phyloP scores from a whole-genome alignment of 495 filamentous ascomycete genomes.

The Hapsidospora chrysogenum region DNA sequence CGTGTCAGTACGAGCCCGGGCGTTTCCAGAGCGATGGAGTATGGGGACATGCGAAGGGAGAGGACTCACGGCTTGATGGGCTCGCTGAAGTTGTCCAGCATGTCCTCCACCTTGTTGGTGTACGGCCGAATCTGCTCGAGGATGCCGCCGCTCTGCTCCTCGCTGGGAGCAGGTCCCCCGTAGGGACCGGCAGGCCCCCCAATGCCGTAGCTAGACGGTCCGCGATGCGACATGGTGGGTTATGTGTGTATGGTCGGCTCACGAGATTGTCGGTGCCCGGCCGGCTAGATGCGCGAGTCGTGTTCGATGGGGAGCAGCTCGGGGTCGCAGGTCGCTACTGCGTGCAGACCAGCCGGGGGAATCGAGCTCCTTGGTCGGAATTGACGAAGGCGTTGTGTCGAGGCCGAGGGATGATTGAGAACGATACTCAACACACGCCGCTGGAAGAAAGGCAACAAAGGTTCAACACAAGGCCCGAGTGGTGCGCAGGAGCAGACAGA shows the following conservation, averaged over 20 bases:
- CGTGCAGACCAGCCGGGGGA: no score
- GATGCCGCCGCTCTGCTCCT: constrained; percentile 54
- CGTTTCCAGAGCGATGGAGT: no score
- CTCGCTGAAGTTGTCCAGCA: constrained; percentile 74
- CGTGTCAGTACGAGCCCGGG: background rate
- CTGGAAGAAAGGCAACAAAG: background rate
- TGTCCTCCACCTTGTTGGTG: constrained; percentile 95
- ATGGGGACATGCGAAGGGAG: no score
- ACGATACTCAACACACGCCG: no score
- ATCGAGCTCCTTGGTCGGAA: no score
- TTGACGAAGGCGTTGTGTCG: no score
- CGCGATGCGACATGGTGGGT: constrained; percentile 12
- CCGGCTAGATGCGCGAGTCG: no score
- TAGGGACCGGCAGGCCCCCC: constrained; percentile 53
- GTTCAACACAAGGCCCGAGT: background rate
- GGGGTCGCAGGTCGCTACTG: no score
- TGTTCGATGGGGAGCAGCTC: no score
- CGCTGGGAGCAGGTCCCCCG: constrained; percentile 22
- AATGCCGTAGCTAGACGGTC: constrained; percentile 90
- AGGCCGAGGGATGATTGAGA: no score
- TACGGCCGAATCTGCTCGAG: constrained; percentile 85
- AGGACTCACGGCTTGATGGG: constrained; percentile 86
- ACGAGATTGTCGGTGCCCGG: no score
- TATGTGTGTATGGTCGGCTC: no score
- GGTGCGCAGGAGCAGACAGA: background rate